These are phyloP conservation scores for Cinchona pubescens DNA, from an alignment of 257 asterid species.

Conservation along the genomic window DNA sequence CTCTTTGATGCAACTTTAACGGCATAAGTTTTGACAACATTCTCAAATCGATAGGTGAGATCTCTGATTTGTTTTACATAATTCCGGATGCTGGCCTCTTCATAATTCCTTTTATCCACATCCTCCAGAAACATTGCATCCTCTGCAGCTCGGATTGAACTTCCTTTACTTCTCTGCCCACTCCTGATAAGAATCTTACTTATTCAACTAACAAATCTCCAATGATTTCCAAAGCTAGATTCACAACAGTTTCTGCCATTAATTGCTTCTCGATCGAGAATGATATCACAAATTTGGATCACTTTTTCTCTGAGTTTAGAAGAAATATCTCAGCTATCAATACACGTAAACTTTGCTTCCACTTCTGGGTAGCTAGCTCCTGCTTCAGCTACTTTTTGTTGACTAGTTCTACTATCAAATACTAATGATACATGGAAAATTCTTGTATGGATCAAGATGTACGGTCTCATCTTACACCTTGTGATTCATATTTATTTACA, in stretches of 20 bases:
- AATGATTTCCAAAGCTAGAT: conserved; percentile 8
- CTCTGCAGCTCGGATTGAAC: neutral
- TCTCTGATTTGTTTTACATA: conserved; percentile 5
- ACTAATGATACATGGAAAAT: no score
- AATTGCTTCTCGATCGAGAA: no score
- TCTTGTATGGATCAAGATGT: no score
- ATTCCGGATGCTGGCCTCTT: neutral
- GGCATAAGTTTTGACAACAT: neutral
- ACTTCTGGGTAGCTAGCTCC: no score
- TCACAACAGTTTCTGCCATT: conserved; percentile 7
- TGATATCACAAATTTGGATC: no score
- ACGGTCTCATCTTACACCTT: no score
- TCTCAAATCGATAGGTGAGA: neutral
- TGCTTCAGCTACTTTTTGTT: no score
- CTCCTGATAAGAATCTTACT: conserved; percentile 8
- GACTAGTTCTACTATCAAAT: no score
- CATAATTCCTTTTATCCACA: neutral
- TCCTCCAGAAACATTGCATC: conserved; percentile 13
- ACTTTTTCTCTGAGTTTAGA: no score
- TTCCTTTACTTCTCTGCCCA: neutral
- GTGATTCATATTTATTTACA: no score
- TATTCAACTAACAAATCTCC: conserved; percentile 11
- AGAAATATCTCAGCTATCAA: no score
- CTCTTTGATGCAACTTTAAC: neutral
- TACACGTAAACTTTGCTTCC: no score